A percentile compares a stretch with the other conserved stretches of the same genome.
phyloP scores from a whole-genome alignment of 805 yeast species.

The Trichomonascus vanleenenianus region DNA sequence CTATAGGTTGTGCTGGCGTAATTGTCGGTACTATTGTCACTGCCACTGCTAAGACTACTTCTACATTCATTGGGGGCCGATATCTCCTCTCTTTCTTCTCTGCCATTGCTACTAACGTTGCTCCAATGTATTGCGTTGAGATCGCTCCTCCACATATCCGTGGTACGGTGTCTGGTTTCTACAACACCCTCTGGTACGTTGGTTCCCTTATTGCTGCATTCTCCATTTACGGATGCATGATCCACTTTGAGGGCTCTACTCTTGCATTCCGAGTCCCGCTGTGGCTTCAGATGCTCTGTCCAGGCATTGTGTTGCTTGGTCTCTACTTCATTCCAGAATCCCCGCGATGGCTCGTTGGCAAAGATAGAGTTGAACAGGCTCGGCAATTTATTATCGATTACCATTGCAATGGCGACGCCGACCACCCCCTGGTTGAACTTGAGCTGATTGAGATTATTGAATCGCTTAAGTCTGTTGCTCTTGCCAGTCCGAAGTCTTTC shows the following conservation, averaged over 20 bases:
- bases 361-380: conserved; percentile 42
- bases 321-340: conserved; percentile 69
- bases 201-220: conserved; percentile 14
- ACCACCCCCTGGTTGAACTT: conserved; percentile 12
- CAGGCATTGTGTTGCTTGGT: conserved; percentile 19
- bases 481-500: conserved; percentile 7
- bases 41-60: conserved; percentile 7
- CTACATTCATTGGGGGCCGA: conserved; percentile 13
- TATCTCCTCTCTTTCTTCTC: conserved; percentile 13
- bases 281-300: conserved; percentile 15
- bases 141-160: conserved; percentile 16
- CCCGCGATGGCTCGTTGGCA: conserved; percentile 72
- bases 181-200: conserved; percentile 11
- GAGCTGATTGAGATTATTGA: conserved; percentile 14
- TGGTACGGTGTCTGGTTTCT: conserved; percentile 14
- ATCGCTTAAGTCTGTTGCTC: conserved; percentile 6
- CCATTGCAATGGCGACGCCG: conserved; percentile 14
- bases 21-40: conserved; percentile 12
- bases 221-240: conserved; percentile 7
- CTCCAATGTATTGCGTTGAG: conserved; percentile 14
- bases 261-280: conserved; percentile 11
- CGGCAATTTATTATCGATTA: conserved; percentile 27
- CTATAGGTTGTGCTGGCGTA: conserved; percentile 11
- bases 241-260: conserved; percentile 1
- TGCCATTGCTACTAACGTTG: conserved; percentile 9